phyloP scores from a whole-genome alignment of 1,139 yeast genomes.

The Kodamaea suecica region DNA sequence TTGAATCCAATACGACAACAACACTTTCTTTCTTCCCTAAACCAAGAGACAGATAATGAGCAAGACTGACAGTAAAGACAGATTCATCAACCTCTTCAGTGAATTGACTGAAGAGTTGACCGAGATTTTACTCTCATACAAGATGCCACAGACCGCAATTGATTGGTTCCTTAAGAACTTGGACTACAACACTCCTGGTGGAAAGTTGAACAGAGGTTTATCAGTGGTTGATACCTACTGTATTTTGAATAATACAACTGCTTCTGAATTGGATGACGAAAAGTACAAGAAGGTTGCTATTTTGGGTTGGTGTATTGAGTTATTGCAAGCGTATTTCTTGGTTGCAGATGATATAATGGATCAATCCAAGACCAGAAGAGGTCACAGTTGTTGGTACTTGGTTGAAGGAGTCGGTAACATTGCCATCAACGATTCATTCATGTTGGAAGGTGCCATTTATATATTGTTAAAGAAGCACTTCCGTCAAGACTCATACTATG shows the following conservation, averaged over 20 bases:
- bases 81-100: slow-evolving; percentile 75
- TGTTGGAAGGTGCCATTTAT: slow-evolving; percentile 95
- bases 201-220: slow-evolving; percentile 93
- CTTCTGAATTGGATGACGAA: slow-evolving; percentile 53
- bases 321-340: slow-evolving; percentile 92
- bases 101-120: slow-evolving; percentile 70
- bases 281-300: slow-evolving; percentile 85
- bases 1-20: too few species aligned
- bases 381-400: slow-evolving; percentile 97
- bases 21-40: too few species aligned
- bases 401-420: slow-evolving; percentile 78
- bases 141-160: slow-evolving; percentile 83
- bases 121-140: slow-evolving; percentile 60
- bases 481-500: slow-evolving; percentile 76
- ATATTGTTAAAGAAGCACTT: slow-evolving; percentile 85
- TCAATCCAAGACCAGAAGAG: slow-evolving; percentile 93
- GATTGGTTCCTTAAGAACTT: slow-evolving; percentile 78
- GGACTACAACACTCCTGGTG: slow-evolving; percentile 91
- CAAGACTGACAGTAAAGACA: slow-evolving; percentile 47
- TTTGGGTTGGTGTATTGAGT: slow-evolving; percentile 94
- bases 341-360: slow-evolving; percentile 99
- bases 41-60: slow-evolving; percentile 22
- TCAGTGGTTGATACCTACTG: slow-evolving; percentile 93
- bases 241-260: slow-evolving; percentile 63
- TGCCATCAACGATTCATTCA: slow-evolving; percentile 96